A percentile compares a stretch with the other conserved stretches of the same genome.
Evolutionary conservation across 2,329 filamentous ascomycete genomes (phyloP).

Genomic region (Penicillium sp.): DNA sequence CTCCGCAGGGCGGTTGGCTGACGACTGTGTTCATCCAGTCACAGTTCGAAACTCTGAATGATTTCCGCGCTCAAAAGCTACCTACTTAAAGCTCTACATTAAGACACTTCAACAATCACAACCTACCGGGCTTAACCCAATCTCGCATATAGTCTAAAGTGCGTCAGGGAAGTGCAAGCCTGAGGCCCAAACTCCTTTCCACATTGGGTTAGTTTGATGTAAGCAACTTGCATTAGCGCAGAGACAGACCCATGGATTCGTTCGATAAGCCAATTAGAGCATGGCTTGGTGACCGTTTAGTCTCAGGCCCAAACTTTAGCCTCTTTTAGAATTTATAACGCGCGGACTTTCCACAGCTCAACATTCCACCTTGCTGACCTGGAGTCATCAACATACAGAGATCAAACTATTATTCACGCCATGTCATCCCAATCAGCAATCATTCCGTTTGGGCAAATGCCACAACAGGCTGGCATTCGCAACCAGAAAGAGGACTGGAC

Average conservation of each 20-base stretch:
- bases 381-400: neutral
- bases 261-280: neutral
- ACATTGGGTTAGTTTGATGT: neutral
- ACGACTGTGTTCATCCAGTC: too few relatives aligned
- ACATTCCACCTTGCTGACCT: neutral
- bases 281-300: neutral
- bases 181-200: neutral
- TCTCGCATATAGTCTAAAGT: neutral
- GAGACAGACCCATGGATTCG: neutral
- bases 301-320: neutral
- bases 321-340: neutral
- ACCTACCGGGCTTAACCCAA: neutral
- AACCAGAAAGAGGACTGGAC: constrained; percentile 26
- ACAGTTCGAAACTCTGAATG: too few relatives aligned
- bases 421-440: neutral
- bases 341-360: neutral
- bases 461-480: constrained; percentile 7
- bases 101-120: too few relatives aligned
- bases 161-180: neutral
- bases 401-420: neutral
- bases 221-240: constrained; percentile 3
- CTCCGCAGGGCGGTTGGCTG: too few relatives aligned
- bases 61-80: too few relatives aligned
- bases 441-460: constrained; percentile 12
- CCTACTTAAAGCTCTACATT: too few relatives aligned